Evolutionary conservation across 2,329 filamentous ascomycete genomes (phyloP), one percentile per base, ranked within the genome.

Genomic region (Ambrosiella beaveri): DNA sequence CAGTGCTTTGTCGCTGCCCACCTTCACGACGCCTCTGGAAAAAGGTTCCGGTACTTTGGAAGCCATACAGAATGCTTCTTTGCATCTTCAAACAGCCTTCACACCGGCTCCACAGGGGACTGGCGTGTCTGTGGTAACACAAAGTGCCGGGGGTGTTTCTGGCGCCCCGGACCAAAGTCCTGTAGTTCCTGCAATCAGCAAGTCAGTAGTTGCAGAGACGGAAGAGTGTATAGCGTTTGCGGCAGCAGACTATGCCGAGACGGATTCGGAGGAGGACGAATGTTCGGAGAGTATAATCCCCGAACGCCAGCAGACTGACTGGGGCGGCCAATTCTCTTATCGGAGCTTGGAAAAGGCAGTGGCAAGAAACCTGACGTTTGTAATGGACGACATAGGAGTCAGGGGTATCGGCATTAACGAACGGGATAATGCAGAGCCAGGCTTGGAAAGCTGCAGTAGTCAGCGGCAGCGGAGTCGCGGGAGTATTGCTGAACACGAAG

Each of bases 231-330:
- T 54, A 15, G 38, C 44, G 12, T 40, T 54, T 41, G 37, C 38
- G 2, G 38, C 52, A 5, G 52, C 38, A 13, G 52, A 54, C 38
- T 54, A 54, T 36, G 52, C 38, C 7, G 52, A 54, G 15, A 54
- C 52, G 1, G 52, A 54, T 41, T 54, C 52, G 37, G 52, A 41
- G 19, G 52, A 54, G 15, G 52, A 54, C 8, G 52, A 37, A 51
- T 19, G n/a, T 35, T 40, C n/a, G 8, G 13, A 54, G 19, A 44
- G 12, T n/a, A 13, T 27, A 27, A 27, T 27, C 27, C 27, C 27
- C 27, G 27, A 27, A 27, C 2, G 3, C 27, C 27, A 27, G 27
- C 27, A 27, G 27, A 27, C 5, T 27, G 27, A 4, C 27, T 4
- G 27, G 27, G 27, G 27, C 27, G 27, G 27, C 27, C 27, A 5